A percentile compares a stretch with the other conserved stretches of the same genome.
Conservation (phyloP, 2,329 filamentous ascomycete species). For the Penicillium sp. region DNA sequence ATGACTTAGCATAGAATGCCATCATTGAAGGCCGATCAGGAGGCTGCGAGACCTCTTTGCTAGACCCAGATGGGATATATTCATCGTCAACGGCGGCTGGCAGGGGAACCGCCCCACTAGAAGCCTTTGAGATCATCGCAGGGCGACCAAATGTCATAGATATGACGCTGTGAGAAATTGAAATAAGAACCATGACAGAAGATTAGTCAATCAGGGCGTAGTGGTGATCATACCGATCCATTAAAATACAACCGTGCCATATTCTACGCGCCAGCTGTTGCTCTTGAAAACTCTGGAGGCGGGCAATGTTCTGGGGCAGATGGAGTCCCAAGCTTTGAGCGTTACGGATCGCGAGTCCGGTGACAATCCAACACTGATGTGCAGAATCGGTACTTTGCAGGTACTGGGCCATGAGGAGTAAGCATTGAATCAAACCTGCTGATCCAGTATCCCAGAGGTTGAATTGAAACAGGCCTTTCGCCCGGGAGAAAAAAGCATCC, state of each 20-base stretch:
- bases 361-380: constrained; percentile 52
- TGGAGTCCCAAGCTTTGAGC: constrained; percentile 50
- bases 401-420: constrained; percentile 50
- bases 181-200: background rate
- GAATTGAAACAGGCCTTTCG: constrained; percentile 44
- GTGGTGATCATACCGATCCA: constrained; percentile 30
- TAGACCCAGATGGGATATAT: constrained; percentile 18
- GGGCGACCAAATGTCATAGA: constrained; percentile 40
- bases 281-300: constrained; percentile 24
- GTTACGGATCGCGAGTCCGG: constrained; percentile 47
- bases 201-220: background rate
- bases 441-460: constrained; percentile 46
- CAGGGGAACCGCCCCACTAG: constrained; percentile 27
- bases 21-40: constrained; percentile 28
- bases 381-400: constrained; percentile 49
- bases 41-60: constrained; percentile 20
- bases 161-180: constrained; percentile 25
- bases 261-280: constrained; percentile 32
- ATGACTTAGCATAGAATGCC: constrained; percentile 32
- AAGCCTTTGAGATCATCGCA: constrained; percentile 34
- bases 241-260: constrained; percentile 39
- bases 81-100: constrained; percentile 35
- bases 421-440: constrained; percentile 46
- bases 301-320: constrained; percentile 38
- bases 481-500: constrained; percentile 44